Base-by-base conservation (phyloP, 163 green algal species). In the Volvox carteri region DNA sequence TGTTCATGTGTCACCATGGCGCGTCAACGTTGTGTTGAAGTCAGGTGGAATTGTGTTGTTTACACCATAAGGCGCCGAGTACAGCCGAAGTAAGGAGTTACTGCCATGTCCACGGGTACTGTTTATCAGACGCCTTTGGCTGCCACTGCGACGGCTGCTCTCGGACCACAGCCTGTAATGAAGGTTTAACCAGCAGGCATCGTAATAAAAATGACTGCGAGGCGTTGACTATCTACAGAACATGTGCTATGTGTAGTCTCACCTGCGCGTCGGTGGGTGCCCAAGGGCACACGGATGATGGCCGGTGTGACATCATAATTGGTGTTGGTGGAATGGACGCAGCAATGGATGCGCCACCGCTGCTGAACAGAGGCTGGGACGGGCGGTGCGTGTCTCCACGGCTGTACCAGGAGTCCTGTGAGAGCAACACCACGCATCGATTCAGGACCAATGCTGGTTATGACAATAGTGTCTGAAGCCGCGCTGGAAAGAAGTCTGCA, bases 61-160 rank as follows among this genome's bases (percentile, higher is more conserved):
- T n/a, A n/a, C n/a, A n/a, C n/a, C n/a, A n/a, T n/a, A n/a, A n/a
- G n/a, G n/a, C n/a, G n/a, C n/a, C n/a, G n/a, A n/a, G n/a, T n/a
- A n/a, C n/a, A n/a, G n/a, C n/a, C n/a, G n/a, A n/a, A n/a, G n/a
- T n/a, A n/a, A 7, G 54, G 7, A 65, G 4, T 78, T 7, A 65
- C 30, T 80, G 44, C 83, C 83, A 88, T 19, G 35, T 50, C 83
- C 83, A 88, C 3, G 83, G 83, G 83, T 88, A 88, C 68, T 70
- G 52, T 23, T 50, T 46, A 41, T 88, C 68, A 19, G 37, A 74
- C 6, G 30, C 4, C 46, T 87, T 87, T 8, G 65, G 65, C 35
- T 52, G 46, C 65, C 58, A 54, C 62, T 87, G 80, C 33, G 44
- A 35, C 4, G 80, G 52, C 7, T 68, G n/a, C 21, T 65, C 37